Evolutionary conservation across 768 basidiomycete genomes (phyloP), one percentile per base, ranked within the genome.

Genomic region (Mycena indigotica): DNA sequence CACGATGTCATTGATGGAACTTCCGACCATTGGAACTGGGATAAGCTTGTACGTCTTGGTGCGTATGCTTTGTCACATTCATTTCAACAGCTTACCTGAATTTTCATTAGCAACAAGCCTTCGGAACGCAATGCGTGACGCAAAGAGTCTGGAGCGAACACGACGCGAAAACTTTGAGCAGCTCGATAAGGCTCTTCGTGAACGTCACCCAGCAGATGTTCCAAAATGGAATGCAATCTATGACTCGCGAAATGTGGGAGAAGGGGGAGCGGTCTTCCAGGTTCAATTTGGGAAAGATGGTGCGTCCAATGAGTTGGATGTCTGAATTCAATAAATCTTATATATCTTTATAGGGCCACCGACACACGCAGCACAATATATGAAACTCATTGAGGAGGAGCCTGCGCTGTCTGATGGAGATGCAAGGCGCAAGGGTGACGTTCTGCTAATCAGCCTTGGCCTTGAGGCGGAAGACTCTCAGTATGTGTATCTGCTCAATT

Each of bases 11-110:
- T 65, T 12, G 46, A 60, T 26, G 60, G 48, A 10, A n/a, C 40
- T 8, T 49, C 45, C 19, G 48, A 40, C 15, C 45, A 56, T 26
- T 65, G 65, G 61, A 63, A 63, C 44, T 63, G 52, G 40, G 49
- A 16, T 15, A 67, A 66, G 39, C 3, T 52, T 15, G 52, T 56
- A 23, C 49, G 40, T 5, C 26, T 53, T 38, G 16, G 40, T 44
- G 41, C 6, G 41, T 44, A n/a, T n/a, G 12, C 35, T 12, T n/a
- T 38, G 35, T n/a, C n/a, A n/a, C n/a, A n/a, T n/a, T n/a, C n/a
- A n/a, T n/a, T n/a, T n/a, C n/a, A n/a, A n/a, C n/a, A n/a, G n/a
- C n/a, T n/a, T n/a, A n/a, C n/a, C n/a, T n/a, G n/a, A n/a, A n/a
- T n/a, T n/a, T n/a, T n/a, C n/a, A n/a, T n/a, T n/a, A n/a, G n/a